Evolutionary conservation across 73 alveolate genomes (phyloP), one percentile per base, ranked within the genome.

Genomic region (Paramecium primaurelia): DNA sequence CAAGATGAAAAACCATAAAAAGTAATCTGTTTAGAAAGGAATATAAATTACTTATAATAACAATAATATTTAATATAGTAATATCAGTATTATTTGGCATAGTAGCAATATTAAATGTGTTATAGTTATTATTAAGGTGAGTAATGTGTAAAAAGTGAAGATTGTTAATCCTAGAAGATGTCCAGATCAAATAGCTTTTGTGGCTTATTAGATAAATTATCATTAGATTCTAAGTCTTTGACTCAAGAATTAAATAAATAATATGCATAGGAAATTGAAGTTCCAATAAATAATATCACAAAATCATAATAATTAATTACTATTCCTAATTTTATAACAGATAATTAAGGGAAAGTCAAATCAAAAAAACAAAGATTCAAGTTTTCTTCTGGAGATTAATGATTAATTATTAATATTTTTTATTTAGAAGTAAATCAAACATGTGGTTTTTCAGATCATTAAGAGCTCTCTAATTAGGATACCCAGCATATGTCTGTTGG

Each of bases 401-500:
- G 69, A 54, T 54, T 54, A 54, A 54, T 54, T 54, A 54, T 18
- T 54, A 54, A 54, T 54, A 54, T 54, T 54, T 54, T 54, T 18
- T 54, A 54, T 54, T 54, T 54, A 54, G 69, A 54, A 54, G 8
- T 54, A 54, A 54, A 54, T 54, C 69, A 54, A 59, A 64, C 47
- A 64, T 64, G 84, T 64, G 84, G 84, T 64, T 64, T 64, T 64
- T 64, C 84, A 64, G 84, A 64, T 64, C 47, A 8, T 9, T 64
- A 32, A 64, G 84, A 64, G 84, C 47, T 28, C 42, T 34, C 12
- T 34, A 64, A 64, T 64, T 64, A 34, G 84, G 51, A 64, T 64
- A 64, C 10, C 84, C 84, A 28, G 84, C 84, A 28, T 64, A 64
- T 34, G 84, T 64, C 28, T 64, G 84, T 64, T 64, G 84, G 84